phyloP scores from a whole-genome alignment of 1,139 yeast genomes.

The Zygosaccharomyces sapae region DNA sequence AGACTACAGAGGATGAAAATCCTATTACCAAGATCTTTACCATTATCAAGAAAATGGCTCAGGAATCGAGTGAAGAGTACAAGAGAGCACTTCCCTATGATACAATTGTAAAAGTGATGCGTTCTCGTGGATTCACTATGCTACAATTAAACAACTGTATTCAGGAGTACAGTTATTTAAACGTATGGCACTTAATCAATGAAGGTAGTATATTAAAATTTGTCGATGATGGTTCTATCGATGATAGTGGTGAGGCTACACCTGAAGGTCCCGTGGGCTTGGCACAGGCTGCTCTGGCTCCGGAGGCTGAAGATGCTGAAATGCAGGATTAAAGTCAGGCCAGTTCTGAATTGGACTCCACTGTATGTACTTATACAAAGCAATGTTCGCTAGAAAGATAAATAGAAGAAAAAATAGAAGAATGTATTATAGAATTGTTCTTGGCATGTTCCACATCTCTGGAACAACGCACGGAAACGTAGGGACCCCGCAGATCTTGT shows the following conservation, averaged over 20 bases:
- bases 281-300: constrained; percentile 3
- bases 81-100: constrained; percentile 50
- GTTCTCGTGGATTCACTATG: constrained; percentile 80
- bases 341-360: neutral
- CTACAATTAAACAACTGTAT: constrained; percentile 74
- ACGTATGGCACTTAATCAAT: constrained; percentile 74
- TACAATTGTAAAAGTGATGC: constrained; percentile 61
- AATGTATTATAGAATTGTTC: neutral
- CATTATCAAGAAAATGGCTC: constrained; percentile 38
- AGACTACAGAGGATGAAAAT: constrained; percentile 51
- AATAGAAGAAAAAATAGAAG: neutral
- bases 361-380: neutral
- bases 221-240: constrained; percentile 37
- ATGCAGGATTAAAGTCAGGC: constrained; percentile 15
- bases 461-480: neutral
- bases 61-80: constrained; percentile 38
- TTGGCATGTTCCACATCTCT: neutral
- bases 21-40: constrained; percentile 60
- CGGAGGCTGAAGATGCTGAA: constrained; percentile 14
- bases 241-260: constrained; percentile 8
- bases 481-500: constrained; percentile 1
- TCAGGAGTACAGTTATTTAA: constrained; percentile 64
- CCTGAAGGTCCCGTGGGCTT: constrained; percentile 6
- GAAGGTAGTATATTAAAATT: constrained; percentile 49
- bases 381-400: neutral